Percentiles rank a stretch among this genome's conserved stretches.
Conservation (phyloP, 2,329 filamentous ascomycete species). For the Pseudogymnoascus sp. region DNA sequence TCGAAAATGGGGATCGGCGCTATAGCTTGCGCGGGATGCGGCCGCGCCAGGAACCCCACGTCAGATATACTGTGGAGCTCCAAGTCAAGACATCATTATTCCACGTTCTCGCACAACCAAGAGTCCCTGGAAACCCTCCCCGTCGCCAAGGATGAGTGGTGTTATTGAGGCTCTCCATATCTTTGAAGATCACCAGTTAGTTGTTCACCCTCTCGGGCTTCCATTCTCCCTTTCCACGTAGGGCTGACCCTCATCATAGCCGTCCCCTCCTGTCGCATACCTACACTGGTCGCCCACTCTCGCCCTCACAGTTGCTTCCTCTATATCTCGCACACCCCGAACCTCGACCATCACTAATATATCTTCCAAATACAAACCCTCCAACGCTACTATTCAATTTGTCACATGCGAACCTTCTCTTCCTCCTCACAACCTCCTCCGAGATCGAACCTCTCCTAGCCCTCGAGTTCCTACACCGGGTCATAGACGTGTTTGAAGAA, state of each 20-base stretch:
- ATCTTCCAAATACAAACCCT: slow-evolving; percentile 72
- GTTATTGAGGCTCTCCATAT: slow-evolving; percentile 94
- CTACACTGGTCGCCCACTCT: slow-evolving; percentile 74
- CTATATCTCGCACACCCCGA: slow-evolving; percentile 76
- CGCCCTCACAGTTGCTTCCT: slow-evolving; percentile 67
- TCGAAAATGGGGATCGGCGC: background rate
- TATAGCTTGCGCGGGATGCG: slow-evolving; percentile 5
- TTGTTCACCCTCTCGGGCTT: slow-evolving; percentile 14
- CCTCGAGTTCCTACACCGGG: slow-evolving; percentile 88
- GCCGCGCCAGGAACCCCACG: slow-evolving; percentile 9
- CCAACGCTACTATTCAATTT: slow-evolving; percentile 84
- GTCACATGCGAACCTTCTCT: slow-evolving; percentile 76
- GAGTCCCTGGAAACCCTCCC: background rate
- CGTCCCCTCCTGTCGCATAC: slow-evolving; percentile 79
- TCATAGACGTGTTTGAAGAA: slow-evolving; percentile 88
- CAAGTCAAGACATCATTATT: slow-evolving; percentile 9
- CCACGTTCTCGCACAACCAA: slow-evolving; percentile 3
- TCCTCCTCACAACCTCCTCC: slow-evolving; percentile 73
- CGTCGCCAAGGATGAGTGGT: slow-evolving; percentile 57
- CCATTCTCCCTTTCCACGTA: background rate
- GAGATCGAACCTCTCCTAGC: slow-evolving; percentile 85
- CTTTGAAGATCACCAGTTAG: slow-evolving; percentile 89
- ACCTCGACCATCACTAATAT: slow-evolving; percentile 78
- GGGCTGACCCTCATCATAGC: slow-evolving; percentile 38
- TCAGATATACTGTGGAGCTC: slow-evolving; percentile 7